A percentile compares a stretch with the other conserved stretches of the same genome.
These are phyloP conservation scores for Purpureocillium takamizusanense DNA, from an alignment of 2,329 filamentous ascomycete genomes.

Conservation along the genomic window DNA sequence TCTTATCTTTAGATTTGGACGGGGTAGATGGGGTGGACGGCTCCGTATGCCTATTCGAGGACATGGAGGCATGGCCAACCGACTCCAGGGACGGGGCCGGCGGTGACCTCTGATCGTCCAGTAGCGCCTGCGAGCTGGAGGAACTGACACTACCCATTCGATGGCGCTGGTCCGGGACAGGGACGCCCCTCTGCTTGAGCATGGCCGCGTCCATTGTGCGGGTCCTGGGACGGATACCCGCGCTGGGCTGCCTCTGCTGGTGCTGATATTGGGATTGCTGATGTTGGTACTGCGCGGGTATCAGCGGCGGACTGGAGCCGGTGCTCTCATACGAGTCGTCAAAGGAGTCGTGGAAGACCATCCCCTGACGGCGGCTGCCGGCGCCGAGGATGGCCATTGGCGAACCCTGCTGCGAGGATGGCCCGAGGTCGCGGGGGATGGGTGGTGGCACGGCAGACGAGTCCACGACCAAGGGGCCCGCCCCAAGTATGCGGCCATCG, in stretches of 20 bases:
- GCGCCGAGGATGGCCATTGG: slow-evolving; percentile 24
- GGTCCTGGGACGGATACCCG: slow-evolving; percentile 41
- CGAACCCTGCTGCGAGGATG: slow-evolving; percentile 20
- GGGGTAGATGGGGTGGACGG: slow-evolving; percentile 13
- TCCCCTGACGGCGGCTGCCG: slow-evolving; percentile 43
- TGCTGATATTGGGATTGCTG: slow-evolving; percentile 8
- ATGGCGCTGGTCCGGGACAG: slow-evolving; percentile 43
- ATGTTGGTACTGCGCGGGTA: slow-evolving; percentile 3
- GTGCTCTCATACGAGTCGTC: slow-evolving; percentile 39
- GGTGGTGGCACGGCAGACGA: slow-evolving; percentile 5
- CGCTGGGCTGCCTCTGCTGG: slow-evolving; percentile 21
- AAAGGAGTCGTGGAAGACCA: slow-evolving; percentile 51
- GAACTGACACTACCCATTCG: slow-evolving; percentile 65
- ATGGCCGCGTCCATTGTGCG: slow-evolving; percentile 49
- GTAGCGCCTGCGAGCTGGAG: slow-evolving; percentile 42
- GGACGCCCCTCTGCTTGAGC: slow-evolving; percentile 33
- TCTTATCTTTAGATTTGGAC: slow-evolving; percentile 26
- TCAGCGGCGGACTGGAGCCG: slow-evolving; percentile 25
- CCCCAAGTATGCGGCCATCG: slow-evolving; percentile 21
- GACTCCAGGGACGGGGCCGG: slow-evolving; percentile 32
- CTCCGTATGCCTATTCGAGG: slow-evolving; percentile 25
- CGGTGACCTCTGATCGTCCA: slow-evolving; percentile 36
- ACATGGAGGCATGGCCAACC: slow-evolving; percentile 30
- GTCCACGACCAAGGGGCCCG: slow-evolving; percentile 13
- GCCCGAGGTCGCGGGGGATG: slow-evolving; percentile 13